Percentiles rank a stretch among this genome's conserved stretches.
Conservation (phyloP, 495 filamentous ascomycete species). For the Hypoxylon fuscum region DNA sequence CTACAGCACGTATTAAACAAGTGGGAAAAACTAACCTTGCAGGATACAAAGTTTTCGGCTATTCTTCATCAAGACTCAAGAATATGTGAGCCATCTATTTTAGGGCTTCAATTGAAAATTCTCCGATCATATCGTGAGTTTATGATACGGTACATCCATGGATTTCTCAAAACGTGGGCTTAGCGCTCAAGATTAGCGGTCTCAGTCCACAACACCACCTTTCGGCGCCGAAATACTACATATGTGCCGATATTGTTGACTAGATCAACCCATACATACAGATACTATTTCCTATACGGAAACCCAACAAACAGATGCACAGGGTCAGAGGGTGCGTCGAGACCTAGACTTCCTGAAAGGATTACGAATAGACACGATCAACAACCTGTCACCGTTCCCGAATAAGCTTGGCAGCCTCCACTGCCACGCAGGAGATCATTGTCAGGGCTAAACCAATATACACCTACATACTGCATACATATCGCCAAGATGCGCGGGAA, state of each 20-base stretch:
- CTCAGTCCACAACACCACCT: constrained; percentile 1
- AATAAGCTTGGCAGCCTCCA: constrained; percentile 29
- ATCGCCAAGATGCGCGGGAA: constrained; percentile 34
- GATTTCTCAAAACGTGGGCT: not conserved
- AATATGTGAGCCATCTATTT: too few relatives aligned
- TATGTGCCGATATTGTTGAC: not conserved
- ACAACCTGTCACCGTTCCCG: constrained; percentile 30
- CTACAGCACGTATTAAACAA: constrained; percentile 19
- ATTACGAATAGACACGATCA: constrained; percentile 37
- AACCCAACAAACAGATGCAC: constrained; percentile 8
- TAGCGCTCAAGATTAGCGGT: not conserved
- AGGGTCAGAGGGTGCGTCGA: constrained; percentile 12
- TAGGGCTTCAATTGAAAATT: not conserved
- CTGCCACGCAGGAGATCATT: constrained; percentile 36
- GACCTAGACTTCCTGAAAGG: constrained; percentile 20
- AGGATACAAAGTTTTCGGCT: too few relatives aligned
- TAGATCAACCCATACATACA: constrained; percentile 11
- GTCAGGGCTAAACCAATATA: constrained; percentile 13
- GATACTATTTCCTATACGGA: constrained; percentile 1
- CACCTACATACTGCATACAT: constrained; percentile 20
- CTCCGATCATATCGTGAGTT: not conserved
- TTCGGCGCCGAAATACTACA: constrained; percentile 17
- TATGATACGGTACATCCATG: not conserved
- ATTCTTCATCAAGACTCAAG: too few relatives aligned
- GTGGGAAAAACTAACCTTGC: not conserved